Conservation (phyloP, 495 filamentous ascomycete genomes). For the Polyplosphaeria fusca region DNA sequence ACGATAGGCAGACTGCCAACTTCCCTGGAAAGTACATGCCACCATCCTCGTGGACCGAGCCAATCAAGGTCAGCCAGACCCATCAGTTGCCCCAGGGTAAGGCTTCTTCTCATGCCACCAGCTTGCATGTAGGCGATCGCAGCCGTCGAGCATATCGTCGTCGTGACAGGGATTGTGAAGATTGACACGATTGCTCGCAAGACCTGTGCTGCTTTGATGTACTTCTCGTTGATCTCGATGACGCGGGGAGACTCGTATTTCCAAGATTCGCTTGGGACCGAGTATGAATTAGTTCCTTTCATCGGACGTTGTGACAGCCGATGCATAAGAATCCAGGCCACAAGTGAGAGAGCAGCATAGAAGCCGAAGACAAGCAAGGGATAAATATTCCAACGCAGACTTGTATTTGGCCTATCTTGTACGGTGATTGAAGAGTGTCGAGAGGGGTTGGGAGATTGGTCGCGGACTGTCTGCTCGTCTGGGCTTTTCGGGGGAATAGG, state of each 20-base stretch:
- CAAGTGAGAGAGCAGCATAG: background rate
- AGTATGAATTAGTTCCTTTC: background rate
- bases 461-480: background rate
- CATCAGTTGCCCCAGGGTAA: background rate
- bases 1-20: background rate
- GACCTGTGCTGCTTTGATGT: constrained; percentile 1
- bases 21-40: background rate
- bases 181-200: constrained; percentile 1
- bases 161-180: constrained; percentile 12
- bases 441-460: background rate
- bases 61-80: constrained; percentile 15
- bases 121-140: constrained; percentile 6
- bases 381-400: background rate
- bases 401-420: background rate
- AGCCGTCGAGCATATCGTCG: constrained; percentile 11
- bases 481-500: background rate
- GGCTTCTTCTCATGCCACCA: background rate
- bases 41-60: background rate
- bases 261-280: background rate
- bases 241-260: background rate
- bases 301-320: constrained; percentile 1
- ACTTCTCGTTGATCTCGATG: background rate
- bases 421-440: background rate
- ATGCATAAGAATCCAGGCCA: background rate
- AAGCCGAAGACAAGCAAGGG: background rate